Evolutionary conservation across 768 basidiomycete species (phyloP).

Genomic region (Agrocybe praecox): DNA sequence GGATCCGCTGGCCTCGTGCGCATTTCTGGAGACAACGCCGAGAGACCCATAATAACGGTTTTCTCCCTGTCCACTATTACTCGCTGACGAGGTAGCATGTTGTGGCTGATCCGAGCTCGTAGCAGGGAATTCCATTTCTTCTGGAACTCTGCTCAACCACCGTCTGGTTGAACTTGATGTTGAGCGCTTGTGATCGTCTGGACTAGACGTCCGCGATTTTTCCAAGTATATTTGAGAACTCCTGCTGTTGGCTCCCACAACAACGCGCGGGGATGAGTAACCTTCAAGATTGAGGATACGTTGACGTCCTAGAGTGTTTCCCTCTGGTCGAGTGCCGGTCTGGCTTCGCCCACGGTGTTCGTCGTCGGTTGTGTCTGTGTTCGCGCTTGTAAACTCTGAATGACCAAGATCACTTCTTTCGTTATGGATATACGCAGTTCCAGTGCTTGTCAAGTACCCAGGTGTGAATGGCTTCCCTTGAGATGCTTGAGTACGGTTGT

Average conservation of each 20-base stretch:
- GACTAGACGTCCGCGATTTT: slow-evolving; percentile 13
- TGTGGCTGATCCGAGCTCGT: not conserved
- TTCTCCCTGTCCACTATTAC: not conserved
- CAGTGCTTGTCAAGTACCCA: no score
- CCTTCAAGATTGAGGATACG: slow-evolving; percentile 1
- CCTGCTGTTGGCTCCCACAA: not conserved
- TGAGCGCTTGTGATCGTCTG: slow-evolving; percentile 20
- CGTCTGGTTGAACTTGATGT: slow-evolving; percentile 13
- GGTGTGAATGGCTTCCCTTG: no score
- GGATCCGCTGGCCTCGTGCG: not conserved
- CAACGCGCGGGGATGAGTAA: slow-evolving; percentile 5
- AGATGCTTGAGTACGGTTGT: not conserved
- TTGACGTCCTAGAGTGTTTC: not conserved
- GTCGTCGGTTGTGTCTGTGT: not conserved
- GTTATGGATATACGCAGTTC: no score
- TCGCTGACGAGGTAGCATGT: not conserved
- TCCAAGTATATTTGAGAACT: not conserved
- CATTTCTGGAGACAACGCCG: slow-evolving; percentile 1
- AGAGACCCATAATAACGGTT: slow-evolving; percentile 21
- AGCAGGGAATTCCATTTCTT: slow-evolving; percentile 20
- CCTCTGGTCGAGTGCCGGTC: not conserved
- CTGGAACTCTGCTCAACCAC: slow-evolving; percentile 22
- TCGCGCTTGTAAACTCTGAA: not conserved
- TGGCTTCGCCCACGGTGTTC: not conserved
- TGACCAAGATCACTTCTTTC: not conserved